Base-by-base conservation (phyloP, 2,329 filamentous ascomycete genomes). In the Fusarium sp. region DNA sequence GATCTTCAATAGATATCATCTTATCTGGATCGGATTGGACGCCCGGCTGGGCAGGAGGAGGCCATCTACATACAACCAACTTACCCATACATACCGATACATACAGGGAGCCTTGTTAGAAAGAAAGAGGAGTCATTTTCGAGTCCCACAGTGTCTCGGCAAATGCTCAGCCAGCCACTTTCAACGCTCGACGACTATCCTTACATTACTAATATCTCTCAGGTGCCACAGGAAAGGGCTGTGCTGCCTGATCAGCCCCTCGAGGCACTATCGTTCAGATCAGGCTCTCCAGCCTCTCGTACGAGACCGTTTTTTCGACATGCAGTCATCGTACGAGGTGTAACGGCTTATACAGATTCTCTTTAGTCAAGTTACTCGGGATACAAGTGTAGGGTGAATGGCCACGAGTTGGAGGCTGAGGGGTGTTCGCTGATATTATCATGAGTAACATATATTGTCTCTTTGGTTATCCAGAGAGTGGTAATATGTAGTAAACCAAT, bases 61-160 rank as follows among this genome's bases (percentile, higher is more conserved):
- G 11, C 11, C 38, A 23, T 42, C 6, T 42, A 23, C 20, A 40
- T 42, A 23, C 20, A 40, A 40, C 38, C 38, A 40, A 40, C 36
- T 40, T 29, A 29, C 27, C 34, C n/a, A 23, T 27, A 6, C 20
- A 23, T 27, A 6, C 20, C 20, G 23, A 46, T 27, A 44, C 42
- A 20, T 20, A 20, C 18, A 20, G 18, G 18, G 18, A 46, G 23
- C 42, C 42, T 46, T 46, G 42, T 10, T 14, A 14, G 8, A 13
- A 8, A n/a, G 20, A 25, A 42, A 13, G 4, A 14, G 6, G 34
- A 36, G 34, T 2, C 42, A 18, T 13, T 36, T 34, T 34, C 38
- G 25, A 69, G 66, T 69, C 61, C 61, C 65, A 69, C 61, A 54
- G 65, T 23, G 61, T 58, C 65, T 68, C 51, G 56, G 53, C 18